Evolutionary conservation across 768 basidiomycete species (phyloP).

Genomic region (Leccinum arenicola): DNA sequence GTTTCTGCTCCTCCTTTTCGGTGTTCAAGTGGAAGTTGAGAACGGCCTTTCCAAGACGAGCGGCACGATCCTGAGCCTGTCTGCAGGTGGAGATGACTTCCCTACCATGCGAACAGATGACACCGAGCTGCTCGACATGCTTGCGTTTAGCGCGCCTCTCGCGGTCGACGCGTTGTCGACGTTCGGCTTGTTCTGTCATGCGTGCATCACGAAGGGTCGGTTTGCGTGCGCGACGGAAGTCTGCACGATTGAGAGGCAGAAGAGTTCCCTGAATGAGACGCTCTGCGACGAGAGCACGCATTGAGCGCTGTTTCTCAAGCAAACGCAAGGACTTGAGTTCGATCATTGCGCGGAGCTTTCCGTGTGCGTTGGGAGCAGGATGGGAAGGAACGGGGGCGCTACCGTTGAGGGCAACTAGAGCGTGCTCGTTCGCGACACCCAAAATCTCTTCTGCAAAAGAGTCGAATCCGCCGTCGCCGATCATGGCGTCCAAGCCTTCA

Average conservation of each 20-base stretch:
- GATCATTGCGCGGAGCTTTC: constrained; percentile 86
- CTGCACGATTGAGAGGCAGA: constrained; percentile 86
- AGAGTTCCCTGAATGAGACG: constrained; percentile 84
- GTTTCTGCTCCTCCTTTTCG: constrained; percentile 97
- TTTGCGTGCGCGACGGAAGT: constrained; percentile 86
- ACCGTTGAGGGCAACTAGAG: constrained; percentile 32
- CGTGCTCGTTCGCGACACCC: constrained; percentile 4
- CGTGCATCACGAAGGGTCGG: constrained; percentile 87
- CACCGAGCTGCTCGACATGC: constrained; percentile 88
- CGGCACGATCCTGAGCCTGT: constrained; percentile 58
- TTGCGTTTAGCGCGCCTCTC: constrained; percentile 95
- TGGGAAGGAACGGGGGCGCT: constrained; percentile 29
- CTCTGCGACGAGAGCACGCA: constrained; percentile 84
- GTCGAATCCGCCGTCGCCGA: constrained; percentile 74
- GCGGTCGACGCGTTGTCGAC: constrained; percentile 87
- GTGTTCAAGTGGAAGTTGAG: constrained; percentile 82
- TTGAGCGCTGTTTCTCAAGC: constrained; percentile 85
- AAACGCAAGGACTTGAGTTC: constrained; percentile 90
- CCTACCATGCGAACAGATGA: constrained; percentile 82
- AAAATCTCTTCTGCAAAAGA: constrained; percentile 41
- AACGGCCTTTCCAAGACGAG: constrained; percentile 71
- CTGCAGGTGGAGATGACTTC: constrained; percentile 69
- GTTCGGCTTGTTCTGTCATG: constrained; percentile 83
- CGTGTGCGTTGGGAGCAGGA: constrained; percentile 64
- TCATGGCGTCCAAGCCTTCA: constrained; percentile 71